Conservation (phyloP, 2,329 filamentous ascomycete genomes). For the Neopestalotiopsis clavispora region DNA sequence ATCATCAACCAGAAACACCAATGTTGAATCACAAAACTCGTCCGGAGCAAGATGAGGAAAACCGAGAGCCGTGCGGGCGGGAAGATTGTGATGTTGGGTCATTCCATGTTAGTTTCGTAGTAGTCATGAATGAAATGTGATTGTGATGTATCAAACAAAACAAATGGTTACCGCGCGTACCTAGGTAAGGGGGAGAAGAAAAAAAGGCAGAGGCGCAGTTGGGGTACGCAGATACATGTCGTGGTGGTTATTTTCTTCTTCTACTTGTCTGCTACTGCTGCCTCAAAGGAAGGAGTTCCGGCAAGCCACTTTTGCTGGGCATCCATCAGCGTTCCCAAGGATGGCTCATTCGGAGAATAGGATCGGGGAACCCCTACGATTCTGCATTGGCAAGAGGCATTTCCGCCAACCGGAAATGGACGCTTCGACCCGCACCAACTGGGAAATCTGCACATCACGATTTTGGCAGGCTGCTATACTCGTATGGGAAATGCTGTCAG, state of each 20-base stretch:
- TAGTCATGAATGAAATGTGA: not conserved
- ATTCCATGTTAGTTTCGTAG: not conserved
- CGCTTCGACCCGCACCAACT: not conserved
- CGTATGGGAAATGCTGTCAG: constrained; percentile 1
- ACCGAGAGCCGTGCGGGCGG: too few relatives aligned
- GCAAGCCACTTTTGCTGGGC: not conserved
- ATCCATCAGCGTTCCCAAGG: not conserved
- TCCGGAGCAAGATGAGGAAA: not conserved
- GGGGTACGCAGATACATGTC: not conserved
- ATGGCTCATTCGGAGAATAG: constrained; percentile 16
- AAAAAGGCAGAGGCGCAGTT: not conserved
- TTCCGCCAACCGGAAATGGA: constrained; percentile 16
- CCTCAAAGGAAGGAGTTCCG: not conserved
- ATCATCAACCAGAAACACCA: not conserved
- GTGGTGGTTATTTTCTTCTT: not conserved
- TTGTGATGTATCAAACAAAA: not conserved
- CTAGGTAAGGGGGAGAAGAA: not conserved
- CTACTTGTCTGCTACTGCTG: not conserved
- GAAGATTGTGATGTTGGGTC: not conserved
- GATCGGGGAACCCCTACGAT: constrained; percentile 7
- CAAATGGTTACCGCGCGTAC: not conserved
- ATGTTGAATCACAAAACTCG: not conserved
- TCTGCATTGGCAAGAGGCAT: constrained; percentile 12
- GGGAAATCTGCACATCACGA: constrained; percentile 9
- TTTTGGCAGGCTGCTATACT: constrained; percentile 6